Evolutionary conservation across 331 rosid species (phyloP).

Genomic region (Ulmus americana): DNA sequence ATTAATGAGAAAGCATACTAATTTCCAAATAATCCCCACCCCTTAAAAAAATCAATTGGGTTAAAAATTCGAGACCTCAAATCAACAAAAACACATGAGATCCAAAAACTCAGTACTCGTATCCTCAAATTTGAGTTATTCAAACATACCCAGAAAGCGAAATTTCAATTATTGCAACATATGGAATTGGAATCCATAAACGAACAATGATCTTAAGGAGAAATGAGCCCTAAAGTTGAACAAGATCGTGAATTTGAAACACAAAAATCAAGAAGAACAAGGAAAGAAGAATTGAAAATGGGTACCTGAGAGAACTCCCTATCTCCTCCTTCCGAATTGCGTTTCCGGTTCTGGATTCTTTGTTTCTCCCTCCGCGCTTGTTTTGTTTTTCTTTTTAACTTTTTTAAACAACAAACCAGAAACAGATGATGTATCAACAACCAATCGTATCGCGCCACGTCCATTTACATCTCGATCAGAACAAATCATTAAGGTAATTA

Average conservation of each 20-base stretch:
- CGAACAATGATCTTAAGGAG: not conserved
- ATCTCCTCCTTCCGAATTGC: not conserved
- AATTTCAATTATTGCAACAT: not conserved
- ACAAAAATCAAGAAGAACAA: not conserved
- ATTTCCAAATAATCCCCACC: not conserved
- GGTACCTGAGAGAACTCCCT: constrained; percentile 1
- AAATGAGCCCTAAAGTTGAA: constrained; percentile 30
- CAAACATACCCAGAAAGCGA: constrained; percentile 14
- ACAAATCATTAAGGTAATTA: no score
- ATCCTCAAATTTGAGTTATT: constrained; percentile 1
- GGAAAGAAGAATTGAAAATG: not conserved
- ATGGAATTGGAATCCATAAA: not conserved
- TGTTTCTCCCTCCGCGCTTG: not conserved
- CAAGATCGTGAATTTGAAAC: constrained; percentile 2
- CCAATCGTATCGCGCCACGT: constrained; percentile 45
- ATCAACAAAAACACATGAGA: not conserved
- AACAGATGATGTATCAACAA: constrained; percentile 31
- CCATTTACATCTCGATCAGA: no score
- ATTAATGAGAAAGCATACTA: not conserved
- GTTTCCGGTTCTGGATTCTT: not conserved
- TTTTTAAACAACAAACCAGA: not conserved
- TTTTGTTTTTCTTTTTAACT: not conserved
- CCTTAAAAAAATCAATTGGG: not conserved
- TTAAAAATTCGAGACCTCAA: constrained; percentile 7
- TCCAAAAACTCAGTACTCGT: not conserved